A percentile compares a stretch with the other conserved stretches of the same genome.
Evolutionary conservation across 2,329 filamentous ascomycete genomes (phyloP).

Genomic region (Beauveria australis): DNA sequence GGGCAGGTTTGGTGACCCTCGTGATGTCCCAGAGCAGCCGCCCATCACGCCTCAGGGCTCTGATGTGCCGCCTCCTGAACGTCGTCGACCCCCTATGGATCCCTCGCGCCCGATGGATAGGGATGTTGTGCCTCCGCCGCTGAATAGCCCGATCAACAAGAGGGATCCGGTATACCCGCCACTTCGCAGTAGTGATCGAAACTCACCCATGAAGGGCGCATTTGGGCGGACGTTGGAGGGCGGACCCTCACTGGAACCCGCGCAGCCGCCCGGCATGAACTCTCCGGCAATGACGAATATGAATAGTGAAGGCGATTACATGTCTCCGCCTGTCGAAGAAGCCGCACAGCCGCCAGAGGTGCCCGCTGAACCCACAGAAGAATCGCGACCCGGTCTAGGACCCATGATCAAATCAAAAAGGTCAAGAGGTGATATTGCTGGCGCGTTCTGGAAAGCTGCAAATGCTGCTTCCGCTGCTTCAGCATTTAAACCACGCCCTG

Average conservation of each 20-base stretch:
- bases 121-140: constrained; percentile 49
- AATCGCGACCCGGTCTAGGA: constrained; percentile 65
- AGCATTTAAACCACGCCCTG: constrained; percentile 76
- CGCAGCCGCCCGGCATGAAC: not conserved
- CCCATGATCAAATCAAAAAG: constrained; percentile 84
- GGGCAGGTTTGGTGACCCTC: constrained; percentile 29
- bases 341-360: not conserved
- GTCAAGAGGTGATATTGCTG: constrained; percentile 64
- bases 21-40: constrained; percentile 6
- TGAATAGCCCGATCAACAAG: constrained; percentile 43
- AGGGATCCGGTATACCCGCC: constrained; percentile 37
- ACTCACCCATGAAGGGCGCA: constrained; percentile 37
- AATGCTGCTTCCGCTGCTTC: constrained; percentile 42
- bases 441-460: constrained; percentile 72
- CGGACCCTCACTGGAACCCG: not conserved
- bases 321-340: not conserved
- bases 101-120: constrained; percentile 45
- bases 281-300: not conserved
- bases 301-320: not conserved
- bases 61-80: constrained; percentile 42
- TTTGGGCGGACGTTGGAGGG: not conserved
- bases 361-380: constrained; percentile 21
- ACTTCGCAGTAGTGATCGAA: constrained; percentile 44
- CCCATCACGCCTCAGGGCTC: constrained; percentile 18
- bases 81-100: constrained; percentile 60